Evolutionary conservation across 2,329 filamentous ascomycete genomes (phyloP), one percentile per base, ranked within the genome.

Genomic region (Phaeoacremonium minimum): DNA sequence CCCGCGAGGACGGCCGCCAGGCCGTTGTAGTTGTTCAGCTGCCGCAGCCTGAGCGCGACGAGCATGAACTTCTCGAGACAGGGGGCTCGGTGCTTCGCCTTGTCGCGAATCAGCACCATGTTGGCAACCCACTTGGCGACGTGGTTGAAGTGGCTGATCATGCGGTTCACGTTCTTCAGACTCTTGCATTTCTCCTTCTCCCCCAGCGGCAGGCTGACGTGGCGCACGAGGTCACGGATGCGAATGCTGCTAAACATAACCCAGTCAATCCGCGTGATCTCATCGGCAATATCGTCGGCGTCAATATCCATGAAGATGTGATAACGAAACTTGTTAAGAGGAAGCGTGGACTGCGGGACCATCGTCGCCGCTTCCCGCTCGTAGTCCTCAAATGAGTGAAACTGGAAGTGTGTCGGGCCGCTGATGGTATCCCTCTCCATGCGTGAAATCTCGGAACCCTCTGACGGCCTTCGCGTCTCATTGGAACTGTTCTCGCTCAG

Each of bases 11-110:
- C 80, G 7, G 93, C 91, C n/a, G 90, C 91, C 2, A 98, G 71
- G 0, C 89, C 86, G 57, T 97, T 97, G 69, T 97, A 98, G 60
- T 98, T 97, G 67, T 97, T 96, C 43, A 95, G 67, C 53, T 90
- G 83, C 28, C 93, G 85, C 33, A 98, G 69, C 64, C 89, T 91
- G 52, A 83, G 55, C 22, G 91, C 90, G 49, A 98, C 81, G 35
- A 77, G 78, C 87, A 97, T 97, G 57, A 96, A 95, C 57, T 95
- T 96, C 58, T 96, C 91, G 37, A 98, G 66, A 65, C 93, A 91
- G 44, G 85, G 76, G 4, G 89, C 90, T 45, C 93, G 78, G 58
- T 98, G 93, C 60, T 97, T 97, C 9, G 93, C 83, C 65, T 98
- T 98, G 56, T 97, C 91, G 44, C 91, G 80, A 47, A 97, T 75